Evolutionary conservation across 139 green algal genomes (phyloP).

Genomic region (Zygnema cylindricum): DNA sequence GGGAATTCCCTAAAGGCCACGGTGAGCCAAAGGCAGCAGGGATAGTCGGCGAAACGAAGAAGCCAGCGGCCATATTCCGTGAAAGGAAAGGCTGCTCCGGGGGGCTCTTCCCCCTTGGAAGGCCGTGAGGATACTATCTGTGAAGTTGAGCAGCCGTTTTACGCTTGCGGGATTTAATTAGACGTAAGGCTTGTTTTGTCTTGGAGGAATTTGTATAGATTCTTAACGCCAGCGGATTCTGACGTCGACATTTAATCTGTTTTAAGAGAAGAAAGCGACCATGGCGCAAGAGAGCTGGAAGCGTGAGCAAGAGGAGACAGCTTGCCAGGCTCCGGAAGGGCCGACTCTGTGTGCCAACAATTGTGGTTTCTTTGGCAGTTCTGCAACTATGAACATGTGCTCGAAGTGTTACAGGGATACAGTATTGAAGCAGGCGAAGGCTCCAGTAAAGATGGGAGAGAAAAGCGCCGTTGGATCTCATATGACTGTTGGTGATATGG

Average conservation of each 20-base stretch:
- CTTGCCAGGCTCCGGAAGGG: slow-evolving; percentile 43
- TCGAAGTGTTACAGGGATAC: slow-evolving; percentile 61
- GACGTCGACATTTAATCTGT: not conserved
- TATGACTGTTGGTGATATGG: not conserved
- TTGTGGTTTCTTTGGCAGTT: slow-evolving; percentile 59
- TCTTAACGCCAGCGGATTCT: no score
- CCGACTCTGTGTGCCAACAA: slow-evolving; percentile 54
- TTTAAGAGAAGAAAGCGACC: not conserved
- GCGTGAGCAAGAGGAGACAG: slow-evolving; percentile 20
- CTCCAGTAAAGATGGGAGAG: slow-evolving; percentile 1
- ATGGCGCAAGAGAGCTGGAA: slow-evolving; percentile 56
- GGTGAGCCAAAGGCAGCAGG: no score
- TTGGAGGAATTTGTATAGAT: no score
- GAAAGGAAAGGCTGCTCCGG: no score
- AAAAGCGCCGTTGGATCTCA: not conserved
- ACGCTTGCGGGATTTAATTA: no score
- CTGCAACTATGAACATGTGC: slow-evolving; percentile 58
- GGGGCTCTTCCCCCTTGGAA: no score
- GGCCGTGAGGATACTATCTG: no score
- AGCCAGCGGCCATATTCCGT: no score
- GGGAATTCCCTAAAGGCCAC: no score
- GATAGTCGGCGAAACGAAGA: no score
- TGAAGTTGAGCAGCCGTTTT: no score
- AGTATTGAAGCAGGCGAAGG: slow-evolving; percentile 19
- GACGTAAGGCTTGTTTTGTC: no score